phyloP scores from a whole-genome alignment of 345 rosid genomes.

The Gossypium raimondii region DNA sequence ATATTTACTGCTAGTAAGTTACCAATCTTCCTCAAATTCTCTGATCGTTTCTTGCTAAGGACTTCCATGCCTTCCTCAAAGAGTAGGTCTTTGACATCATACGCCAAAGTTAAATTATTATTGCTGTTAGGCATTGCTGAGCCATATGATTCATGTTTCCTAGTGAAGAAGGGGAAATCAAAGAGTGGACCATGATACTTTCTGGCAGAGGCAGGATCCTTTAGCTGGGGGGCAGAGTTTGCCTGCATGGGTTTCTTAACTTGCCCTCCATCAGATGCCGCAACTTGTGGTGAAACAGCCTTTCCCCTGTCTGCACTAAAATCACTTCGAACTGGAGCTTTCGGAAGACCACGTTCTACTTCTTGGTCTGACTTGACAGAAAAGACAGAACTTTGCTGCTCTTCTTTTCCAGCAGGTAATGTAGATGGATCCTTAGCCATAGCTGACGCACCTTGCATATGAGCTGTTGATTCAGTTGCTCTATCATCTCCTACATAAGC shows the following conservation, averaged over 20 bases:
- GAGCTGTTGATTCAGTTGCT: slow-evolving; percentile 42
- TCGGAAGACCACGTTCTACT: slow-evolving; percentile 51
- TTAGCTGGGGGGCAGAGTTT: slow-evolving; percentile 50
- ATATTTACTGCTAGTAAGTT: slow-evolving; percentile 74
- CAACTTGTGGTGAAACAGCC: slow-evolving; percentile 46
- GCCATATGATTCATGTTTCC: slow-evolving; percentile 87
- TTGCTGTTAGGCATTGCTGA: slow-evolving; percentile 62
- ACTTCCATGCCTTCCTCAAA: slow-evolving; percentile 87
- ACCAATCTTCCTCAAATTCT: slow-evolving; percentile 76
- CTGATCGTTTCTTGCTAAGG: slow-evolving; percentile 66
- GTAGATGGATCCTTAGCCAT: slow-evolving; percentile 49
- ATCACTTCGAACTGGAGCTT: slow-evolving; percentile 52
- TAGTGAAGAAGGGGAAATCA: slow-evolving; percentile 97
- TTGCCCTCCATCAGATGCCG: slow-evolving; percentile 57
- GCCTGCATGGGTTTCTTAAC: slow-evolving; percentile 65
- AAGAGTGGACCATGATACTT: slow-evolving; percentile 97
- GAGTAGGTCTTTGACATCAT: slow-evolving; percentile 87
- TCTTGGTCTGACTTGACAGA: slow-evolving; percentile 74
- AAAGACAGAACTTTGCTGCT: slow-evolving; percentile 52
- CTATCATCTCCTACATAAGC: slow-evolving; percentile 54
- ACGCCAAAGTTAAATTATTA: slow-evolving; percentile 75
- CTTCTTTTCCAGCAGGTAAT: slow-evolving; percentile 55
- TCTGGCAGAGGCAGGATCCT: slow-evolving; percentile 72
- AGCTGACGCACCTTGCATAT: slow-evolving; percentile 39
- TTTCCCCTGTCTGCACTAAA: slow-evolving; percentile 68